Conservation (phyloP, 306 rosid genomes). For the Dryas alaskensis region DNA sequence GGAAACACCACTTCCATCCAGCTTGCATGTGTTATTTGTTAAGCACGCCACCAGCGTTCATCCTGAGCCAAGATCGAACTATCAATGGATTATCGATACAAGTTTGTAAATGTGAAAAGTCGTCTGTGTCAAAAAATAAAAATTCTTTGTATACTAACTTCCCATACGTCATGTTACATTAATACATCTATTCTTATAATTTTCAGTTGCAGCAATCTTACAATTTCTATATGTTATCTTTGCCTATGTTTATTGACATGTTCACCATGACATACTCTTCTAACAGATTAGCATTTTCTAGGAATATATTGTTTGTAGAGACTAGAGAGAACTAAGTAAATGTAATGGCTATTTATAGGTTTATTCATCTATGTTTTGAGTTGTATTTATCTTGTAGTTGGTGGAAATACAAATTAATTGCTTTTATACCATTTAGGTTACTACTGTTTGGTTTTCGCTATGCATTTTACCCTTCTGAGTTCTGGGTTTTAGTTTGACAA, state of each 20-base stretch:
- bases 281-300: neutral
- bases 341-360: neutral
- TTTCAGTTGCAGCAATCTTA: neutral
- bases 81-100: neutral
- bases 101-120: neutral
- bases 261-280: neutral
- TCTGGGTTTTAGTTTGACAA: slow-evolving; percentile 20
- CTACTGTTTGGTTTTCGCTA: slow-evolving; percentile 8
- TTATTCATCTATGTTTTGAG: neutral
- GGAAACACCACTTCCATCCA: neutral
- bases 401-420: neutral
- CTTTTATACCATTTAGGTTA: neutral
- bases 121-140: neutral
- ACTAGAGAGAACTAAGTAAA: neutral
- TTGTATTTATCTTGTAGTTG: neutral
- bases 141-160: neutral
- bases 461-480: neutral
- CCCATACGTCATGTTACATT: neutral
- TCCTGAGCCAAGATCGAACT: neutral
- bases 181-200: neutral
- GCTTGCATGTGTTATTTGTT: neutral
- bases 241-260: neutral
- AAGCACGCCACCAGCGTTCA: neutral
- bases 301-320: neutral
- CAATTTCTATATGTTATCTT: neutral